Evolutionary conservation across 2,329 filamentous ascomycete species (phyloP).

Genomic region (Pseudocercospora fuligena): DNA sequence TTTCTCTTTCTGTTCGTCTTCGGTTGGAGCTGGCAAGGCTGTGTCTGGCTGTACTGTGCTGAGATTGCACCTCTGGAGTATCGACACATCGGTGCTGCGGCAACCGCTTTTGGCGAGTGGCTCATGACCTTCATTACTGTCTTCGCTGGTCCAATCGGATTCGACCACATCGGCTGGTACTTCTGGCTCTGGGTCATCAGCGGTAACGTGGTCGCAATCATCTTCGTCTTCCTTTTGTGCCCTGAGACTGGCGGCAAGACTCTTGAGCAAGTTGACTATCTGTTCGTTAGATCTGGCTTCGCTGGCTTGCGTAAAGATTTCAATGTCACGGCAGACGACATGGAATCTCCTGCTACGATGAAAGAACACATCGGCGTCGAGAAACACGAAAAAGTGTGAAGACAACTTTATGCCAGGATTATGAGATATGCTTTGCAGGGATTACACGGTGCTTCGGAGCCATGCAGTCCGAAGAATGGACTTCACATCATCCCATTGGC

Average conservation of each 20-base stretch:
- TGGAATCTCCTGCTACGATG: slow-evolving; percentile 11
- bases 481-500: neutral
- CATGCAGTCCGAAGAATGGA: neutral
- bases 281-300: slow-evolving; percentile 20
- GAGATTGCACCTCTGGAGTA: slow-evolving; percentile 23
- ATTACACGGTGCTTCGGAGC: neutral
- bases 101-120: slow-evolving; percentile 19
- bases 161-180: slow-evolving; percentile 22
- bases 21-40: slow-evolving; percentile 20
- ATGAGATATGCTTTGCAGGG: neutral
- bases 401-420: neutral
- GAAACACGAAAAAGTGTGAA: neutral
- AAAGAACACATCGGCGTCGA: neutral
- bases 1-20: slow-evolving; percentile 22
- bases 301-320: slow-evolving; percentile 22
- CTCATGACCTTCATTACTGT: slow-evolving; percentile 22
- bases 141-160: slow-evolving; percentile 17
- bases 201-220: slow-evolving; percentile 21
- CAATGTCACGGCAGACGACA: slow-evolving; percentile 24
- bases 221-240: slow-evolving; percentile 20
- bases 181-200: slow-evolving; percentile 28
- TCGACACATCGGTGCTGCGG: slow-evolving; percentile 21
- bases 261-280: slow-evolving; percentile 23
- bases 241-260: slow-evolving; percentile 26
- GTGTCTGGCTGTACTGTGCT: slow-evolving; percentile 19